Evolutionary conservation across 163 green algal genomes (phyloP), one percentile per base, ranked within the genome.

Genomic region (Chlamydomonas reinhardtii): DNA sequence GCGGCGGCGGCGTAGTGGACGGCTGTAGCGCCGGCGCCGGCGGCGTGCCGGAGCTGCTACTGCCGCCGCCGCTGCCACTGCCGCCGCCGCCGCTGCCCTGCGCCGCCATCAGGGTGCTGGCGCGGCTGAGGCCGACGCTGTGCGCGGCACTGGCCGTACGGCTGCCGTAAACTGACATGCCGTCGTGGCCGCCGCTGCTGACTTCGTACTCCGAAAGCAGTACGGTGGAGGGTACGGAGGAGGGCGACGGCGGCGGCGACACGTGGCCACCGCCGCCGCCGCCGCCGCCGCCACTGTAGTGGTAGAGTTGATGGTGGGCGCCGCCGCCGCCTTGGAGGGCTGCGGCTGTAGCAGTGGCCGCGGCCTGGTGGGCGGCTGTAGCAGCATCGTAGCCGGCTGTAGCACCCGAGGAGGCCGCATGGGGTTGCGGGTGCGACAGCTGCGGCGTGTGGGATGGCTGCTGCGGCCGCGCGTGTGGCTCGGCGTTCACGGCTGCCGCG

Each of bases 161-260:
- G 73, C 79, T 85, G 52, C 79, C 79, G 68, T 77, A 62, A 32
- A 43, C 32, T 4, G 79, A 85, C 52, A 62, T 2, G 2, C 79
- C 79, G 37, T 85, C 79, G 68, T 85, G 79, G 3, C 24, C 52
- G 27, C 68, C 68, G 79, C 79, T 85, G 68, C 68, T 78, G 1
- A 29, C 32, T 6, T 62, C 68, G 27, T 78, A 85, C 79, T 85
- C 79, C 68, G 68, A 78, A 20, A 85, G 32, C 19, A 85, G 27
- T 12, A 85, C 56, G 9, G 79, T 78, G 14, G 79, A 85, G 16
- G 79, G 79, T 27, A 77, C 79, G 32, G 79, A 78, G 0, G 68
- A 78, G 22, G 66, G 52, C 54, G 79, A 70, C 25, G 79, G 69
- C 32, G 69, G 48, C 79, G 54, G 69, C 31, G 79, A 72, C 11